Percentiles rank a stretch among this genome's conserved stretches.
These are phyloP conservation scores for Purpureocillium takamizusanense DNA, from an alignment of 2,329 filamentous ascomycete species.

Conservation along the genomic window DNA sequence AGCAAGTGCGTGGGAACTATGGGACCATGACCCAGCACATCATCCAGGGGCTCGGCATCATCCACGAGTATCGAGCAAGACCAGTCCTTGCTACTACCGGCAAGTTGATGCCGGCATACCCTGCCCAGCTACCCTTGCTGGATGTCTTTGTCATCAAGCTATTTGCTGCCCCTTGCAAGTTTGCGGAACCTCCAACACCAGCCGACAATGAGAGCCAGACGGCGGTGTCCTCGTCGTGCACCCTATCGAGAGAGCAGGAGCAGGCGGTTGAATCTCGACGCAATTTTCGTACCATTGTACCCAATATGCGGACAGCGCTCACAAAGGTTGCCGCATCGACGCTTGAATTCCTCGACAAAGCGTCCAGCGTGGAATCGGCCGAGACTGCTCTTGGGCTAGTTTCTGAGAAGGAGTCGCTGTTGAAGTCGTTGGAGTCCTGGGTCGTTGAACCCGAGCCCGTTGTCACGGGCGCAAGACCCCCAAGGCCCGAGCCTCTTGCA, in stretches of 20 bases:
- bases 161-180: slow-evolving; percentile 31
- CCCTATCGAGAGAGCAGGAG: too few relatives aligned
- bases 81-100: slow-evolving; percentile 17
- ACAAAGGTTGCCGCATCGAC: slow-evolving; percentile 20
- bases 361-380: slow-evolving; percentile 15
- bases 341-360: slow-evolving; percentile 21
- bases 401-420: slow-evolving; percentile 18
- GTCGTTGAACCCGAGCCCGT: slow-evolving; percentile 16
- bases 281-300: slow-evolving; percentile 22
- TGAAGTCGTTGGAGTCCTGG: slow-evolving; percentile 24
- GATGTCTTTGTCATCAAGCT: slow-evolving; percentile 33
- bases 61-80: slow-evolving; percentile 29
- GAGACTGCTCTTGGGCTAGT: slow-evolving; percentile 15
- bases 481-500: slow-evolving; percentile 16
- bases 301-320: slow-evolving; percentile 26
- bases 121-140: slow-evolving; percentile 24
- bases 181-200: slow-evolving; percentile 19
- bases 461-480: slow-evolving; percentile 9
- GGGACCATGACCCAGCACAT: slow-evolving; percentile 32
- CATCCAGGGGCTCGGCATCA: slow-evolving; percentile 32
- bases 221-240: too few relatives aligned
- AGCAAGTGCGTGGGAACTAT: slow-evolving; percentile 31
- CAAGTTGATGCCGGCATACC: slow-evolving; percentile 20
- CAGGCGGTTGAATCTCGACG: slow-evolving; percentile 10
- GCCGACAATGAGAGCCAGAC: slow-evolving; percentile 6